These are phyloP conservation scores for Amaranthus cruentus DNA, from an alignment of 148 eudicot species.

Conservation along the genomic window DNA sequence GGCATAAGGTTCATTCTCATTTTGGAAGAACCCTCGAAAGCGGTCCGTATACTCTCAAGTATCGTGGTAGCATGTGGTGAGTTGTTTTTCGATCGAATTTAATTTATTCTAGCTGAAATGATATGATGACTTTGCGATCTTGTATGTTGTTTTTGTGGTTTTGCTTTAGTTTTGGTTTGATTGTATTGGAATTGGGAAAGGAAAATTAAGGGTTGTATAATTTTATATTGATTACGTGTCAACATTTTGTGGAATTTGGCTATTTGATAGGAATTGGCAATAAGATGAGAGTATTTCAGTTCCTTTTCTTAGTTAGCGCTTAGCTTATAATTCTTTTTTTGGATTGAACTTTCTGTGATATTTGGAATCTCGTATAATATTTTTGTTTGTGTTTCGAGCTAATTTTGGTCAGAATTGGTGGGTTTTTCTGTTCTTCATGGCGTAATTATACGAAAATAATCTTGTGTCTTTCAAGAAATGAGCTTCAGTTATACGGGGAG, in stretches of 20 bases:
- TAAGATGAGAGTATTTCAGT: neutral
- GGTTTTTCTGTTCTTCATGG: neutral
- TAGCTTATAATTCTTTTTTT: neutral
- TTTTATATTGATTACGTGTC: neutral
- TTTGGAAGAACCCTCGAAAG: slow-evolving; percentile 35
- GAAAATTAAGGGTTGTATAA: neutral
- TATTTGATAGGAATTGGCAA: neutral
- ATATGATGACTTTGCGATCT: neutral
- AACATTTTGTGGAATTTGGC: neutral
- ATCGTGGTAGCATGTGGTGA: slow-evolving; percentile 53
- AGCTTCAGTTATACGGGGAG: neutral
- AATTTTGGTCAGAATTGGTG: neutral
- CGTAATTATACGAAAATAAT: too few relatives aligned
- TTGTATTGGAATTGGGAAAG: neutral
- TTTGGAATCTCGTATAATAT: neutral
- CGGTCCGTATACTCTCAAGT: slow-evolving; percentile 43
- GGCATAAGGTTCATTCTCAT: slow-evolving; percentile 40
- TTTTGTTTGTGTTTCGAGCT: neutral
- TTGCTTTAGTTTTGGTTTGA: neutral
- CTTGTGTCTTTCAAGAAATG: neutral
- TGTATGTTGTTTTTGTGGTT: neutral
- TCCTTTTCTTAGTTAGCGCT: neutral
- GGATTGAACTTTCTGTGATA: neutral
- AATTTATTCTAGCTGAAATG: neutral
- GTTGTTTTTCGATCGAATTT: neutral